These are phyloP conservation scores for Pseudomonodictys pantanalensis DNA, from an alignment of 495 filamentous ascomycete species.

Conservation along the genomic window DNA sequence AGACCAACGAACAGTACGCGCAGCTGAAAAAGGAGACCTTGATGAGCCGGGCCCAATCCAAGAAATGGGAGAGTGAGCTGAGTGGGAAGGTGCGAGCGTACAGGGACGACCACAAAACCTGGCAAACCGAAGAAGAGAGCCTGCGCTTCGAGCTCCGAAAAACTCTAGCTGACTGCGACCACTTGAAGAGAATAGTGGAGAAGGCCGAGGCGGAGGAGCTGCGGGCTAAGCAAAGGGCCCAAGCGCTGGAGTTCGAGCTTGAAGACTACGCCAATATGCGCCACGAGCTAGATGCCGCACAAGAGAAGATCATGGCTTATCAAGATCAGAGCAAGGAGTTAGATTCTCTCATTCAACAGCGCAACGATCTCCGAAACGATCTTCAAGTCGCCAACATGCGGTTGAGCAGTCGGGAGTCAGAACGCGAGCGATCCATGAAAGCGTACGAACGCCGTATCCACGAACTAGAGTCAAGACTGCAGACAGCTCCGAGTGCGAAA, in stretches of 20 bases:
- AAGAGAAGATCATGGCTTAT: conserved; percentile 53
- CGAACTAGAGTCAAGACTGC: conserved; percentile 45
- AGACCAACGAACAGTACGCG: conserved; percentile 60
- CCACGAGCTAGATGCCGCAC: conserved; percentile 56
- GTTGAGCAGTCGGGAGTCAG: conserved; percentile 52
- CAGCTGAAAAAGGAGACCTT: conserved; percentile 64
- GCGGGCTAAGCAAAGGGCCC: conserved; percentile 55
- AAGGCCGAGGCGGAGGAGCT: conserved; percentile 61
- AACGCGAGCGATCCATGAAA: conserved; percentile 47
- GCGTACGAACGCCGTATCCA: conserved; percentile 48
- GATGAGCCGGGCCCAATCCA: conserved; percentile 59
- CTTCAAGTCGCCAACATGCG: conserved; percentile 52
- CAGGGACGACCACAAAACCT: conserved; percentile 66
- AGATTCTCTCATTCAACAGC: conserved; percentile 49
- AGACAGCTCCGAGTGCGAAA: conserved; percentile 34
- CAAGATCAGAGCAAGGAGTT: conserved; percentile 58
- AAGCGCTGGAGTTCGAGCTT: conserved; percentile 56
- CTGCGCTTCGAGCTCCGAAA: conserved; percentile 54
- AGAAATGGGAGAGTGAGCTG: conserved; percentile 69
- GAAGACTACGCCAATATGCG: conserved; percentile 59
- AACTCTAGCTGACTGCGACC: conserved; percentile 52
- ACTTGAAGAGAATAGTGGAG: conserved; percentile 56
- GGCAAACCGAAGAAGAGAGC: conserved; percentile 52
- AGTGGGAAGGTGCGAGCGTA: conserved; percentile 56
- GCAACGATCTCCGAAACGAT: conserved; percentile 51